Base-by-base conservation (phyloP, 2,329 filamentous ascomycete species). In the Podosphaera aphanis region DNA sequence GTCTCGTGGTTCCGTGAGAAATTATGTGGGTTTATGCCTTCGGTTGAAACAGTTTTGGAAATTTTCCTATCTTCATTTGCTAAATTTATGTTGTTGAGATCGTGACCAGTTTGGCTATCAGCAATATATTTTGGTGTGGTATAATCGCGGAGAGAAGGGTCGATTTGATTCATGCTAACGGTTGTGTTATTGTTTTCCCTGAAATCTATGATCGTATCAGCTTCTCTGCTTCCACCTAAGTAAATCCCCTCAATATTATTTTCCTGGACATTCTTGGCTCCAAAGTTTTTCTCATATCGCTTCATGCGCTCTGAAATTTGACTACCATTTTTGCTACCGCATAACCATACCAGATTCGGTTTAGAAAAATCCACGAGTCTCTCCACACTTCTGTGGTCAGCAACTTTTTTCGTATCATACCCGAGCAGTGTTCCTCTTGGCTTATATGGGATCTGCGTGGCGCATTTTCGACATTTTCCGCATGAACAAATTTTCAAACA, bases 351-450 rank as follows among this genome's bases (percentile, higher is more conserved):
- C 21, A 93, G 66, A 59, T 98, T 98, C 45, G 92, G 88, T 36
- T 83, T 69, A 21, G 82, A 77, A 61, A 94, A 94, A 58, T 95
- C 85, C 7, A 95, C 84, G 19, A 95, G 69, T 20, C 77, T 79
- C 60, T 95, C 88, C 5, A 93, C 76, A 56, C 86, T 94, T 49
- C 90, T 77, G 44, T 83, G 79, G 61, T 98, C 90, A 2, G 90
- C 88, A 43, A 95, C 77, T 29, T 81, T 79, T 46, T 77, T 81
- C 0, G 90, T 98, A 53, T 95, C 85, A 55, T 94, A 85, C 0
- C 90, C 90, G 2, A 95, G 71, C 1, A 88, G 67, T 0, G 85
- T 93, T 47, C 80, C 83, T 55, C 83, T 90, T 0, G 90, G 90
- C 44, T 81, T 74, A 56, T 93, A 93, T 0, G 86, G 82, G 4